Evolutionary conservation across 352 stramenopile genomes (phyloP).

Genomic region (Phytopythium boreale): DNA sequence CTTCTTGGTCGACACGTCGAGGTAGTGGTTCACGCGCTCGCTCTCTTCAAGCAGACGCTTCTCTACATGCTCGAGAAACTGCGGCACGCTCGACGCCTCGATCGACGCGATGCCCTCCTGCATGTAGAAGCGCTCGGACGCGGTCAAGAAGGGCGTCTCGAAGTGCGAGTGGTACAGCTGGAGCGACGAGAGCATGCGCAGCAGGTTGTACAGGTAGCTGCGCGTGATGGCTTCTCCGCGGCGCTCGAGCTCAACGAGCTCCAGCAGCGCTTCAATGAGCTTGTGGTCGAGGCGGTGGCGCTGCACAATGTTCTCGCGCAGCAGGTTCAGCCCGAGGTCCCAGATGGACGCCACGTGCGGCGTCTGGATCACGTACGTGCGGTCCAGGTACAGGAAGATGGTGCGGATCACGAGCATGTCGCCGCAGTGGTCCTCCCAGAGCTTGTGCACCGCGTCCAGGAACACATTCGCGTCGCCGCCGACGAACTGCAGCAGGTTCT

Average conservation of each 20-base stretch:
- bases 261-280: slow-evolving; percentile 69
- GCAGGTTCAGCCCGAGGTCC: slow-evolving; percentile 86
- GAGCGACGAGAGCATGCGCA: slow-evolving; percentile 83
- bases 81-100: slow-evolving; percentile 60
- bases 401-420: slow-evolving; percentile 92
- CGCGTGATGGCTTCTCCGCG: slow-evolving; percentile 86
- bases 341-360: slow-evolving; percentile 86
- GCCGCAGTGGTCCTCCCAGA: slow-evolving; percentile 91
- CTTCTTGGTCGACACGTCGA: slow-evolving; percentile 75
- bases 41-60: slow-evolving; percentile 82
- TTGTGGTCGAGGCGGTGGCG: slow-evolving; percentile 58
- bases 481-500: slow-evolving; percentile 54
- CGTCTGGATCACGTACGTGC: slow-evolving; percentile 88
- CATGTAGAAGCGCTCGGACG: slow-evolving; percentile 86
- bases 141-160: slow-evolving; percentile 82
- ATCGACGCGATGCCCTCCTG: slow-evolving; percentile 67
- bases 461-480: slow-evolving; percentile 68
- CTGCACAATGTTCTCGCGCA: slow-evolving; percentile 59
- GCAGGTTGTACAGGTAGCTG: slow-evolving; percentile 74
- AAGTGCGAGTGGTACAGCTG: slow-evolving; percentile 86
- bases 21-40: slow-evolving; percentile 67
- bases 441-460: slow-evolving; percentile 64
- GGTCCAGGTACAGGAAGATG: slow-evolving; percentile 93
- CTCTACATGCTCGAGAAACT: slow-evolving; percentile 89
- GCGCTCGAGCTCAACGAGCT: slow-evolving; percentile 87